Evolutionary conservation across 495 filamentous ascomycete species (phyloP), one percentile per base, ranked within the genome.

Genomic region (Sabuloglossum arenarium): DNA sequence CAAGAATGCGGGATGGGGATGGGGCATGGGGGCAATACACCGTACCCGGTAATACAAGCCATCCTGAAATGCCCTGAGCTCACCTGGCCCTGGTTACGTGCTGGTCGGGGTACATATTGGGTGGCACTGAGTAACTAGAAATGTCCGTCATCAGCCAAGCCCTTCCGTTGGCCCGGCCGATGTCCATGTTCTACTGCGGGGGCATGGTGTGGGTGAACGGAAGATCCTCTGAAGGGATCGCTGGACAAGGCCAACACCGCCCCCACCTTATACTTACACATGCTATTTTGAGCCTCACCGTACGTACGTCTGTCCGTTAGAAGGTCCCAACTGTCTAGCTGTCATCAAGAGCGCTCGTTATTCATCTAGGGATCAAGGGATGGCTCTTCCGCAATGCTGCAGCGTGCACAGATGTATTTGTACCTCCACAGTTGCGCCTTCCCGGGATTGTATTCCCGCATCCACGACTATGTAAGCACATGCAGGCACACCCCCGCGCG

Each of bases 221-320:
- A 70, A 24, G 63, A 65, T 60, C 66, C 70, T 50, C 67, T 4
- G 3, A 23, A 21, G 39, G 19, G 39, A 71, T 10, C 67, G 64
- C 39, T 43, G n/a, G n/a, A n/a, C n/a, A 5, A 43, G 39, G 39
- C 39, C 34, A 14, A 43, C 10, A 43, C 16, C 19, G 16, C 39
- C 39, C n/a, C n/a, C n/a, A n/a, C n/a, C n/a, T n/a, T n/a, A n/a
- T n/a, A n/a, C n/a, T n/a, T n/a, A n/a, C n/a, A n/a, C n/a, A n/a
- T n/a, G n/a, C n/a, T n/a, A n/a, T n/a, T n/a, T n/a, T n/a, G n/a
- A n/a, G n/a, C n/a, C n/a, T n/a, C n/a, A n/a, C n/a, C n/a, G n/a
- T n/a, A n/a, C n/a, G n/a, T n/a, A n/a, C n/a, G n/a, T n/a, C n/a
- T n/a, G n/a, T n/a, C n/a, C n/a, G n/a, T n/a, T n/a, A n/a, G n/a